Conservation (phyloP, 495 filamentous ascomycete species). For the Daldinia vernicosa region DNA sequence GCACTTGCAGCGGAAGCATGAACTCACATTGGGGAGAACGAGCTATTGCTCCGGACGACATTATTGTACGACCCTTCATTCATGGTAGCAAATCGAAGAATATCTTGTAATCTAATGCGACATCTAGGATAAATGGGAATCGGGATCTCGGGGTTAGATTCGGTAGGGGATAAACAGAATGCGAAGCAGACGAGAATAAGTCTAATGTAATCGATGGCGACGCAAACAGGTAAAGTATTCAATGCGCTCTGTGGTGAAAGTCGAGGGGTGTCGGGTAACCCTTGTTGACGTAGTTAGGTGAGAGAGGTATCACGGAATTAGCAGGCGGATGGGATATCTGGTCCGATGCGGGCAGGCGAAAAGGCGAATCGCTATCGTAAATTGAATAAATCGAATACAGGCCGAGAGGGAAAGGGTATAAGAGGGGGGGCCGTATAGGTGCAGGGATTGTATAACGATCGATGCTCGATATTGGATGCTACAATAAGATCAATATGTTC, state of each 20-base stretch:
- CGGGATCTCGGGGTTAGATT: conserved; percentile 8
- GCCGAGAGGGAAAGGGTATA: conserved; percentile 27
- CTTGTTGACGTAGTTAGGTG: background rate
- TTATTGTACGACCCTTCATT: conserved; percentile 47
- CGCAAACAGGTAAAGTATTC: background rate
- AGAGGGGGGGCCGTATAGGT: conserved; percentile 35
- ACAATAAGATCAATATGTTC: background rate
- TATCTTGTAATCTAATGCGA: conserved; percentile 23
- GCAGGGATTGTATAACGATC: conserved; percentile 2
- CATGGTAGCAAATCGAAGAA: conserved; percentile 33
- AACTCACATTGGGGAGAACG: conserved; percentile 40
- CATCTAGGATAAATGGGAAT: conserved; percentile 19
- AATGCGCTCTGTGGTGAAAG: background rate
- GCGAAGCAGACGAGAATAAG: background rate
- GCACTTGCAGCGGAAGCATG: background rate
- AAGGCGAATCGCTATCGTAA: conserved; percentile 26
- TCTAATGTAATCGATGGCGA: background rate
- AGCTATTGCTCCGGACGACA: conserved; percentile 41
- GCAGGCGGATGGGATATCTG: conserved; percentile 8
- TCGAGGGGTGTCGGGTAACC: background rate
- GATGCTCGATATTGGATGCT: conserved; percentile 17
- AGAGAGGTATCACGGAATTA: conserved; percentile 12
- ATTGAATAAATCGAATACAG: conserved; percentile 21
- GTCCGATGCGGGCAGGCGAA: conserved; percentile 27
- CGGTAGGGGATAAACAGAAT: background rate